Conservation (phyloP, 2,329 filamentous ascomycete genomes). For the Helotiales sp. region DNA sequence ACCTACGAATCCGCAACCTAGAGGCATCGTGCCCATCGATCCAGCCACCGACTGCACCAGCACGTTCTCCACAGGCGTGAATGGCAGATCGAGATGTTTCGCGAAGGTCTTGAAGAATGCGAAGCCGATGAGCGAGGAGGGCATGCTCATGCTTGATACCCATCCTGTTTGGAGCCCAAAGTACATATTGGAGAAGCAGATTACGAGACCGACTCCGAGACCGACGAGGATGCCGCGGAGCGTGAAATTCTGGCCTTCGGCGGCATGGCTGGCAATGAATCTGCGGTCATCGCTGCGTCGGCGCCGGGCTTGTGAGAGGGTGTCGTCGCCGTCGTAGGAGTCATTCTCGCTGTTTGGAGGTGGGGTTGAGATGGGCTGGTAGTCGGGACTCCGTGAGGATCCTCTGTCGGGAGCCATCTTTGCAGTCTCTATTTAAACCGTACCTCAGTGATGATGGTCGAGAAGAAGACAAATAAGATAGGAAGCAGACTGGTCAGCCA, state of each 20-base stretch:
- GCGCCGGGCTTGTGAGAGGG: slow-evolving; percentile 19
- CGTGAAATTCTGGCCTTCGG: slow-evolving; percentile 74
- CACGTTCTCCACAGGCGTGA: slow-evolving; percentile 95
- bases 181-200: slow-evolving; percentile 97
- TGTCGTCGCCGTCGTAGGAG: slow-evolving; percentile 9
- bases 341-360: slow-evolving; percentile 17
- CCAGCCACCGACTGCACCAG: slow-evolving; percentile 95
- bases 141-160: slow-evolving; percentile 94
- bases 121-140: slow-evolving; percentile 90
- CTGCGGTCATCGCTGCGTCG: slow-evolving; percentile 37
- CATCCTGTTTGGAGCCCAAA: slow-evolving; percentile 91
- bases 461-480: background rate
- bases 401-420: slow-evolving; percentile 39
- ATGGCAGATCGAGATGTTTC: slow-evolving; percentile 75
- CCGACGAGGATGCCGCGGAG: slow-evolving; percentile 79
- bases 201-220: slow-evolving; percentile 82
- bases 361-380: slow-evolving; percentile 36
- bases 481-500: background rate
- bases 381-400: slow-evolving; percentile 25
- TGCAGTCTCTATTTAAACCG: background rate
- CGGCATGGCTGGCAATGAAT: slow-evolving; percentile 40
- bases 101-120: slow-evolving; percentile 86
- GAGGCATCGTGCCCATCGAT: slow-evolving; percentile 93
- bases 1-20: slow-evolving; percentile 94
- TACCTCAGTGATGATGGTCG: background rate